Evolutionary conservation across 768 basidiomycete species (phyloP).

Genomic region (Lactifluus hygrophoroides): DNA sequence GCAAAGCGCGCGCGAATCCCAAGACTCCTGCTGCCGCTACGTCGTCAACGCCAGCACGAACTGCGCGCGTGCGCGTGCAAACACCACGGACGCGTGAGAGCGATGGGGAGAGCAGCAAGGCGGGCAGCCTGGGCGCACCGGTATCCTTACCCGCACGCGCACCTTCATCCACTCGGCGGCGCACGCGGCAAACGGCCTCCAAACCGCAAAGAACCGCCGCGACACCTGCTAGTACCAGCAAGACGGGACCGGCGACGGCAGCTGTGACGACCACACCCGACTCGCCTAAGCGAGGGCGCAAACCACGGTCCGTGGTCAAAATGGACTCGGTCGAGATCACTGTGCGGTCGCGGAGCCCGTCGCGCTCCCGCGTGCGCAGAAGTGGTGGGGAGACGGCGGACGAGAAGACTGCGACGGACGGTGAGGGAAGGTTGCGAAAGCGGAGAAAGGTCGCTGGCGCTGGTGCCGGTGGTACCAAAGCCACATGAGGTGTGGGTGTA

Average conservation of each 20-base stretch:
- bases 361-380: conserved; percentile 11
- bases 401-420: conserved; percentile 8
- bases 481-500: neutral
- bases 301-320: neutral
- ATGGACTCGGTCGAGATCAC: conserved; percentile 14
- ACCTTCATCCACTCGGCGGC: neutral
- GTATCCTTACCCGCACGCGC: neutral
- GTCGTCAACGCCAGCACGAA: neutral
- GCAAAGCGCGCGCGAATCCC: neutral
- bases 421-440: conserved; percentile 8
- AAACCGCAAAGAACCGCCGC: neutral
- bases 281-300: conserved; percentile 8
- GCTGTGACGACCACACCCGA: neutral
- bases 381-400: conserved; percentile 10
- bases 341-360: conserved; percentile 7
- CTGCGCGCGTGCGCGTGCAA: neutral
- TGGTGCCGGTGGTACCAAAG: neutral
- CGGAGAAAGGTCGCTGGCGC: conserved; percentile 6
- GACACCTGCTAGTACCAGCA: neutral
- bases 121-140: neutral
- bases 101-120: conserved; percentile 4
- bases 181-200: neutral
- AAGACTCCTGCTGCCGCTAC: neutral
- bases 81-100: neutral
- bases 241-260: neutral